Percentiles rank a stretch among this genome's conserved stretches.
phyloP scores from a whole-genome alignment of 2,329 filamentous ascomycete species.

The Cryphonectria japonica region DNA sequence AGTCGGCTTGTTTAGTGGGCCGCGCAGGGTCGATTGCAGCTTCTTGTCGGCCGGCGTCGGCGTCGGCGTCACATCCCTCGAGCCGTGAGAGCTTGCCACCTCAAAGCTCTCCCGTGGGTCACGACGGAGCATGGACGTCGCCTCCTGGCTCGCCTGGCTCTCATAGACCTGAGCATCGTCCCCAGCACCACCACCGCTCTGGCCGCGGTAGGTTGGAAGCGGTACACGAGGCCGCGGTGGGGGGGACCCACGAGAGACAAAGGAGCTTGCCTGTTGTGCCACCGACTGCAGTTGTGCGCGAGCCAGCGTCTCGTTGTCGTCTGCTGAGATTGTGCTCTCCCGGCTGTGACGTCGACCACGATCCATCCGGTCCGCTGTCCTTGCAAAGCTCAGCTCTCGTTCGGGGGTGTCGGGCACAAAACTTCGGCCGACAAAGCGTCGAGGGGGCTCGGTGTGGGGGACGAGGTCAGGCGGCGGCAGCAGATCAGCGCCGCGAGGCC shows the following conservation, averaged over 20 bases:
- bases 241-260: constrained; percentile 34
- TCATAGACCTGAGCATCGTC: constrained; percentile 68
- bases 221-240: constrained; percentile 23
- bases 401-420: constrained; percentile 51
- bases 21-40: constrained; percentile 57
- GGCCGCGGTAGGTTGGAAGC: constrained; percentile 29
- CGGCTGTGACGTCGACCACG: constrained; percentile 67
- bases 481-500: constrained; percentile 54
- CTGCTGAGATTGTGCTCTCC: constrained; percentile 82
- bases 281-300: constrained; percentile 58
- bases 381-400: constrained; percentile 39
- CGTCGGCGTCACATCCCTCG: constrained; percentile 49
- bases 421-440: constrained; percentile 45
- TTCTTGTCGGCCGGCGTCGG: constrained; percentile 51
- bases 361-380: constrained; percentile 35
- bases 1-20: constrained; percentile 48
- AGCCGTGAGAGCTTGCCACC: constrained; percentile 47
- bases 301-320: constrained; percentile 61
- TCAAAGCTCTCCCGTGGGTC: constrained; percentile 59
- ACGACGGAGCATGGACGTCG: constrained; percentile 73
- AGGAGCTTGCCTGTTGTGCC: constrained; percentile 40
- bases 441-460: constrained; percentile 60
- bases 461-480: constrained; percentile 67
- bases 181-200: not conserved
- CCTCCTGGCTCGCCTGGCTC: constrained; percentile 78